Base-by-base conservation (phyloP, 2,329 filamentous ascomycete genomes). In the Xylaria arbuscula region DNA sequence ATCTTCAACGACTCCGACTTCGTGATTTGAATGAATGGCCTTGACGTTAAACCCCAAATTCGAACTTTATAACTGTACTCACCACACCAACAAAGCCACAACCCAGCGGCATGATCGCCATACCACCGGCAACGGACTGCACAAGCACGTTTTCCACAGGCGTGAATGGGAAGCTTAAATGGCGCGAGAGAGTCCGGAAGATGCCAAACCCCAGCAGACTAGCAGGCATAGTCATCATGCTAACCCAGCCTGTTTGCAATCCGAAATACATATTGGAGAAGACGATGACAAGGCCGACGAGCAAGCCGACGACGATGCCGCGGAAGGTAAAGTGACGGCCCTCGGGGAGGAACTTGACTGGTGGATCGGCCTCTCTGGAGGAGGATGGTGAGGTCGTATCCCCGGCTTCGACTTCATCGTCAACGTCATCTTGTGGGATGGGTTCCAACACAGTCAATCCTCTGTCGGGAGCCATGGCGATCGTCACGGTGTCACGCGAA, bases 231-330 rank as follows among this genome's bases (percentile, higher is more conserved):
- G 93, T 93, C 96, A 99, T 98, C 73, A 93, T 93, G 76, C 90
- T 88, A 51, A 88, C 84, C 85, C 84, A 87, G 70, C 84, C 84
- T 34, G 93, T 97, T 82, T 98, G 96, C 38, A 99, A 85, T n/a
- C 96, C 96, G 79, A 99, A 99, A 80, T 98, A 99, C 85, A 97
- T 98, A 78, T 99, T 99, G 61, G 93, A 97, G 79, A 97, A 97
- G 78, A 93, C 96, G 76, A 98, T 97, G 64, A 98, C 85, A 4
- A 96, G 88, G 48, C 96, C 96, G 71, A 99, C 96, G 3, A 88
- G 83, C 6, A 97, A 84, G 17, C 96, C 96, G 34, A 93, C 93
- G 5, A 89, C 78, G 47, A 98, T 86, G 59, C 93, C 93, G 64
- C 96, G 91, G 32, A 91, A 66, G 0, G 96, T 98, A 81, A 99